A percentile compares a stretch with the other conserved stretches of the same genome.
These are phyloP conservation scores for Tephrocybe sp. DNA, from an alignment of 768 basidiomycete genomes.

Conservation along the genomic window DNA sequence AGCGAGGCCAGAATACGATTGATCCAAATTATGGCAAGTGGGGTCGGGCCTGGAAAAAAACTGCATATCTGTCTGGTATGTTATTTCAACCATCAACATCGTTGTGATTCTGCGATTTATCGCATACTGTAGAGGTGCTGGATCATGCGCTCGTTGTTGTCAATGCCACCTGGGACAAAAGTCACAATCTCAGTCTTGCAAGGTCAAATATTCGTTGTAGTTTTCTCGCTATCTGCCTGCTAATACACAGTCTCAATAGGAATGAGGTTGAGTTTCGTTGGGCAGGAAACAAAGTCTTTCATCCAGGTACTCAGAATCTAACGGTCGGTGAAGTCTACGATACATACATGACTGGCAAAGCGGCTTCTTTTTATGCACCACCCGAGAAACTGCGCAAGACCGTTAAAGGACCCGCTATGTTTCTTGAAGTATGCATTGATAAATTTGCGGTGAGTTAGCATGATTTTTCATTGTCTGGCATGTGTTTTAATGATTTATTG, in stretches of 20 bases:
- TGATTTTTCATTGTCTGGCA: neutral
- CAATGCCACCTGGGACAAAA: neutral
- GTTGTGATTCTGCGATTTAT: neutral
- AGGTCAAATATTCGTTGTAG: neutral
- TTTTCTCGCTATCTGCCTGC: too few species aligned
- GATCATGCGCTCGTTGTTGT: neutral
- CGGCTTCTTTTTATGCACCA: constrained; percentile 13
- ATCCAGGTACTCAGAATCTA: constrained; percentile 8
- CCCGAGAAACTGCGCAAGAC: neutral
- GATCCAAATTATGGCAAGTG: constrained; percentile 10
- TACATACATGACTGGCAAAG: constrained; percentile 14
- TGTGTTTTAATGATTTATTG: neutral
- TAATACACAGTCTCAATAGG: neutral
- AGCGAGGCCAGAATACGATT: constrained; percentile 6
- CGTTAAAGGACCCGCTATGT: constrained; percentile 10
- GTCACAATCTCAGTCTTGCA: neutral
- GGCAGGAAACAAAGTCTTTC: constrained; percentile 16
- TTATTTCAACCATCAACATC: neutral
- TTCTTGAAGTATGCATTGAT: constrained; percentile 16
- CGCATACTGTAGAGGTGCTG: neutral
- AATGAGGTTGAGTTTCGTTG: constrained; percentile 17
- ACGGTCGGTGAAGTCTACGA: constrained; percentile 15
- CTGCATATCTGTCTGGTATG: constrained; percentile 4
- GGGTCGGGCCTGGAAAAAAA: constrained; percentile 15
- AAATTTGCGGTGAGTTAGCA: constrained; percentile 6